Evolutionary conservation across 208 protist species (phyloP).

Genomic region (Porcisia deanei): DNA sequence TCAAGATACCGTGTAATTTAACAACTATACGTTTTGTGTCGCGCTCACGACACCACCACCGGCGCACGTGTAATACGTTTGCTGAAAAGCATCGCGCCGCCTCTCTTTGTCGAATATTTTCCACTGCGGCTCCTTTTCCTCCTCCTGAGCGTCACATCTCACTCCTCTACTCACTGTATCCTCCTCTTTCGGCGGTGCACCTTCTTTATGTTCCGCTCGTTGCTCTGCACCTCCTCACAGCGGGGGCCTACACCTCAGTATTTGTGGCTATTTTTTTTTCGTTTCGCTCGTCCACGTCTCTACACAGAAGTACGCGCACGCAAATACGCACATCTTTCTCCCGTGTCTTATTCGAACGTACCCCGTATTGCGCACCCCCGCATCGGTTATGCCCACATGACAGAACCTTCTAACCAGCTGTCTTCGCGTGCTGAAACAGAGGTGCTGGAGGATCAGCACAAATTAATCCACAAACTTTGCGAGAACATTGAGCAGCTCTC

Average conservation of each 20-base stretch:
- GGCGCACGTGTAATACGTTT: background rate
- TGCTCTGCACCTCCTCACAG: background rate
- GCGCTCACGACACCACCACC: background rate
- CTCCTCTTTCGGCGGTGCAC: background rate
- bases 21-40: background rate
- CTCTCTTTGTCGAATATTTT: background rate
- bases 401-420: conserved; percentile 8
- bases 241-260: too few relatives aligned
- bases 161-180: background rate
- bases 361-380: background rate
- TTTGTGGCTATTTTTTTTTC: too few relatives aligned
- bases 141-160: background rate
- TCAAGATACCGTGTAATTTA: background rate
- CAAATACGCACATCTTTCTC: background rate
- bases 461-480: conserved; percentile 16
- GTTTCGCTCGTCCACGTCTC: background rate
- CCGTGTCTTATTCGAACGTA: background rate
- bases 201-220: background rate
- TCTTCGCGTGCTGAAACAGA: conserved; percentile 11
- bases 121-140: background rate
- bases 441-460: conserved; percentile 6
- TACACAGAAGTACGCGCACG: background rate
- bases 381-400: conserved; percentile 1
- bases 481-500: conserved; percentile 23
- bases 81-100: background rate